Base-by-base conservation (phyloP, 106 monocot species). In the Allium cepa region DNA sequence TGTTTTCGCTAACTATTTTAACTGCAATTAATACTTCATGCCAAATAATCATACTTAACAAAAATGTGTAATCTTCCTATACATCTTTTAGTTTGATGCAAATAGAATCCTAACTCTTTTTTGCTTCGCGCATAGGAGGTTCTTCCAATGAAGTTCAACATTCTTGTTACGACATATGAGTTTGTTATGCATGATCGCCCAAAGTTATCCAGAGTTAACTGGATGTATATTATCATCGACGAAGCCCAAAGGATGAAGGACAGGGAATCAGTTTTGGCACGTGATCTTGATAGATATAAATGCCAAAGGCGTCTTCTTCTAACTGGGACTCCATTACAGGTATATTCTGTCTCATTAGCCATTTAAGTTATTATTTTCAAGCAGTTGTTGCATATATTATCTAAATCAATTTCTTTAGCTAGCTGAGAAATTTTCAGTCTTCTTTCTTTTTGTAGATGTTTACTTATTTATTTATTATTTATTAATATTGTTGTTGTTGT, bases 231-330 rank as follows among this genome's bases (percentile, higher is more conserved):
- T 64, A 92, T 97, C 28, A 97, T 97, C 72, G 97, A 97, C 76
- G 97, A 97, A 85, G 97, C 97, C 57, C 97, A 97, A 75, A 73
- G 97, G 1, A 97, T 97, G 97, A 97, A 97, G 53, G 87, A 97
- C 57, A 92, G 97, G 60, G 97, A 97, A 53, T 97, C 97, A 16
- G 97, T 97, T 68, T 72, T 97, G 75, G 97, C 97, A 46, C 92
- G 97, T 71, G 92, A 97, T 71, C 92, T 97, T 76, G 97, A 97
- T 75, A 77, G 87, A 49, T 97, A 97, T 59, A 86, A 84, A 53
- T 97, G 97, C 77, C 89, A 97, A 64, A 84, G 97, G 48, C 81
- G 97, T 11, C 70, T 97, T 57, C 97, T 97, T 79, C 89, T 97
- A 48, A 97, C 97, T 16, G 97, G 97, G 52, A 97, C 97, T 16